These are phyloP conservation scores for Grammothele lineata DNA, from an alignment of 768 basidiomycete species.

Conservation along the genomic window DNA sequence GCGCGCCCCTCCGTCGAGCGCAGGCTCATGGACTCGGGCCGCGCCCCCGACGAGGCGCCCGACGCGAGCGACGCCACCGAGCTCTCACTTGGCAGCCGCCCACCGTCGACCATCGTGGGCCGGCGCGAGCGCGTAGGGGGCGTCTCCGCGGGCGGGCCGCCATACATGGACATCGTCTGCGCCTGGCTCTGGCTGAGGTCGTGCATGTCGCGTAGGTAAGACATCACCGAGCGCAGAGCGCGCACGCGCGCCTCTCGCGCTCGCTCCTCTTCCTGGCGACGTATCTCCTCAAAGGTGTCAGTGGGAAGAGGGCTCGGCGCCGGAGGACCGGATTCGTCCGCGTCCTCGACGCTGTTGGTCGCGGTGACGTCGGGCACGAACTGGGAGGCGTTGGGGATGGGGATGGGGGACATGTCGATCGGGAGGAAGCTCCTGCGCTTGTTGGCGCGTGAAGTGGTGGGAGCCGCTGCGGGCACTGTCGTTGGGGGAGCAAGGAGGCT, in stretches of 20 bases:
- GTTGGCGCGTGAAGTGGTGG: slow-evolving; percentile 42
- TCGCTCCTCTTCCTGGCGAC: slow-evolving; percentile 67
- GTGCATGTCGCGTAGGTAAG: slow-evolving; percentile 93
- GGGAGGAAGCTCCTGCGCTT: slow-evolving; percentile 90
- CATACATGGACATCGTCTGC: slow-evolving; percentile 55
- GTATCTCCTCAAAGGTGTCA: slow-evolving; percentile 40
- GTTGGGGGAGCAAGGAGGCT: slow-evolving; percentile 36
- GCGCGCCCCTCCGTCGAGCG: slow-evolving; percentile 62
- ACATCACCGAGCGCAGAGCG: slow-evolving; percentile 89
- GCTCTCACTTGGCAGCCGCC: slow-evolving; percentile 47
- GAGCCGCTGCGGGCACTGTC: slow-evolving; percentile 22
- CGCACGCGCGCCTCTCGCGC: slow-evolving; percentile 69
- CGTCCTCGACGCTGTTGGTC: slow-evolving; percentile 32
- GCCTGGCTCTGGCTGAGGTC: slow-evolving; percentile 73
- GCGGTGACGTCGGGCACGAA: slow-evolving; percentile 52
- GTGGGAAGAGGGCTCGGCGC: slow-evolving; percentile 32
- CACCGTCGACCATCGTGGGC: slow-evolving; percentile 60
- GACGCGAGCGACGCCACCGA: slow-evolving; percentile 38
- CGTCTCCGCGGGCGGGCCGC: slow-evolving; percentile 42
- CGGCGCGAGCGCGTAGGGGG: slow-evolving; percentile 49
- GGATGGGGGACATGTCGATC: slow-evolving; percentile 67
- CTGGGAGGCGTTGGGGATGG: slow-evolving; percentile 57
- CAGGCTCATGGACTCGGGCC: slow-evolving; percentile 49
- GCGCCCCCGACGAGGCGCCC: slow-evolving; percentile 33
- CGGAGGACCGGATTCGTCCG: slow-evolving; percentile 21